Conservation (phyloP, 2,329 filamentous ascomycete species). For the Phaeosphaeriaceae sp. region DNA sequence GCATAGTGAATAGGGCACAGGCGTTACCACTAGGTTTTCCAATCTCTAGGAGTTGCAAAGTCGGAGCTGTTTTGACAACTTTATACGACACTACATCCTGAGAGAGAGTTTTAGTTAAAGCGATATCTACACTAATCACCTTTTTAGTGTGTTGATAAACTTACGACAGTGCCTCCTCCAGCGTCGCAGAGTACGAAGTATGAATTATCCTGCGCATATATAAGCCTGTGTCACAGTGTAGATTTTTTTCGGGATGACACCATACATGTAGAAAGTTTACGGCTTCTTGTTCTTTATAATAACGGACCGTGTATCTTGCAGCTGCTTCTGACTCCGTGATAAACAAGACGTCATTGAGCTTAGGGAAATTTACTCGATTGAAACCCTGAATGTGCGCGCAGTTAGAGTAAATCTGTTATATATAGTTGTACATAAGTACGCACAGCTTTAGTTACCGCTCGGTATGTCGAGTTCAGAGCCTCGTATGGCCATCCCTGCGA, state of each 20-base stretch:
- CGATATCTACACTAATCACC: too few relatives aligned
- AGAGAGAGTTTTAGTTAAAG: background rate
- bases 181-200: conserved; percentile 27
- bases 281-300: conserved; percentile 20
- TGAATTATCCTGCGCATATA: conserved; percentile 1
- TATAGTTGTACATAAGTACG: too few relatives aligned
- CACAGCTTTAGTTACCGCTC: conserved; percentile 29
- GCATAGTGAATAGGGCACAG: background rate
- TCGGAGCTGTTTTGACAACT: conserved; percentile 16
- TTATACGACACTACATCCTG: conserved; percentile 30
- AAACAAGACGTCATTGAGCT: conserved; percentile 27
- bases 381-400: conserved; percentile 14
- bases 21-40: conserved; percentile 16
- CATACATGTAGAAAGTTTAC: conserved; percentile 15
- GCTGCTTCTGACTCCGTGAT: conserved; percentile 40
- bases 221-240: background rate
- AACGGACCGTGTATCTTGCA: conserved; percentile 32
- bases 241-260: background rate
- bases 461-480: conserved; percentile 37
- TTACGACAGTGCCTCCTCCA: conserved; percentile 26
- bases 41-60: conserved; percentile 19
- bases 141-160: background rate
- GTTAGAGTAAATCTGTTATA: too few relatives aligned
- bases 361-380: conserved; percentile 30
- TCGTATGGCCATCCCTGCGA: conserved; percentile 34